phyloP scores from a whole-genome alignment of 371 early-diverging fungal species.

The Actinomortierella ambigua region DNA sequence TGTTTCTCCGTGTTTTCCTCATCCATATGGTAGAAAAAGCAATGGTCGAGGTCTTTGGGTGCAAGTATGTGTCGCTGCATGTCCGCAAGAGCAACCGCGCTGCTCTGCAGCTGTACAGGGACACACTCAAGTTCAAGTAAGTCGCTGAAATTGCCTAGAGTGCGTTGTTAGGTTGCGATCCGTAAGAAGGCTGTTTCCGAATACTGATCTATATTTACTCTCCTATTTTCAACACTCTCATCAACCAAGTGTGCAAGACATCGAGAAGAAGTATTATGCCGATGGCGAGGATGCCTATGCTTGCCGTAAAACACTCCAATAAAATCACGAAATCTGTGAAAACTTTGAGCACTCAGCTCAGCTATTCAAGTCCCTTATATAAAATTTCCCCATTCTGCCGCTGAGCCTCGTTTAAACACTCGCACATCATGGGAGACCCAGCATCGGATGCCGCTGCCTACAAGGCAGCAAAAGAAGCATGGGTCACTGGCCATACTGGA shows the following conservation, averaged over 20 bases:
- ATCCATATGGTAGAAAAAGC: constrained; percentile 60
- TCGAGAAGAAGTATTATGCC: constrained; percentile 96
- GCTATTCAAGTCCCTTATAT: no score
- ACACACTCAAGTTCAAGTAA: constrained; percentile 90
- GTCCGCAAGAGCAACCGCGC: constrained; percentile 95
- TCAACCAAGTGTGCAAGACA: constrained; percentile 75
- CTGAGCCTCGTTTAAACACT: neutral
- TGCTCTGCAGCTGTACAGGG: constrained; percentile 90
- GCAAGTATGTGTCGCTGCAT: constrained; percentile 90
- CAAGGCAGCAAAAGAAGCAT: constrained; percentile 69
- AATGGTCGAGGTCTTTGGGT: constrained; percentile 90
- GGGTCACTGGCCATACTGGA: constrained; percentile 73
- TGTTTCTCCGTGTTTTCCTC: neutral
- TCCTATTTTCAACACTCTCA: neutral
- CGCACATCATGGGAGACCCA: neutral
- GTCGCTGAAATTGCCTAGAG: no score
- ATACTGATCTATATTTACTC: no score
- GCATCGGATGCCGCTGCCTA: constrained; percentile 37
- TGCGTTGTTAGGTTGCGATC: no score
- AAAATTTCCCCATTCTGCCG: neutral
- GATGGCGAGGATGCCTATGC: constrained; percentile 96
- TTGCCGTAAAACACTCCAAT: constrained; percentile 59
- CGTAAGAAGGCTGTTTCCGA: no score
- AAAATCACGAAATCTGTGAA: no score
- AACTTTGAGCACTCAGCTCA: no score